These are phyloP conservation scores for Microthyrium microscopicum DNA, from an alignment of 2,329 filamentous ascomycete genomes.

Conservation along the genomic window DNA sequence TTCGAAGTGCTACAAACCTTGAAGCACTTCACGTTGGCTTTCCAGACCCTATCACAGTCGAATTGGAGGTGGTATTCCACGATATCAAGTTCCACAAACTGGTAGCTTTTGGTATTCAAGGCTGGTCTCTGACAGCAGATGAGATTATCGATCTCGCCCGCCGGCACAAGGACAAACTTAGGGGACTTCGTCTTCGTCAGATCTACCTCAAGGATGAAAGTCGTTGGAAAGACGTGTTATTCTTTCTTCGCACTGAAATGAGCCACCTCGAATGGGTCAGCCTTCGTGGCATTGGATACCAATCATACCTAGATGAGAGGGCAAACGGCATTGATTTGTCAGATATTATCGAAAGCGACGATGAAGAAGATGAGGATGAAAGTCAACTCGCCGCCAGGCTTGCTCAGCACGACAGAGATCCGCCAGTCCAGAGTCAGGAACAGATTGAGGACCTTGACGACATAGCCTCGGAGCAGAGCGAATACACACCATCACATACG, in stretches of 20 bases:
- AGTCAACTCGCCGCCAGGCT: too few relatives aligned
- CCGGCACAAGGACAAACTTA: constrained; percentile 39
- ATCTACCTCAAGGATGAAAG: constrained; percentile 44
- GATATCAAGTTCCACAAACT: constrained; percentile 43
- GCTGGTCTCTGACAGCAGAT: constrained; percentile 42
- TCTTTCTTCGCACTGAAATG: constrained; percentile 39
- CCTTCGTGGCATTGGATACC: constrained; percentile 45
- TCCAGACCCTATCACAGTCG: constrained; percentile 39
- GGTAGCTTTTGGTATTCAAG: constrained; percentile 46
- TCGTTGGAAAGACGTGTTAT: constrained; percentile 43
- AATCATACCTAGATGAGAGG: constrained; percentile 36
- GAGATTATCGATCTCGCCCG: constrained; percentile 43
- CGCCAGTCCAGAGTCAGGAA: too few relatives aligned
- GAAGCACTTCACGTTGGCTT: constrained; percentile 49
- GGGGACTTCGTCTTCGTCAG: constrained; percentile 41
- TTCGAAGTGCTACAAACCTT: constrained; percentile 42
- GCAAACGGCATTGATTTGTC: too few relatives aligned
- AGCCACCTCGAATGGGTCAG: constrained; percentile 43
- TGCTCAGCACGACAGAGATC: too few relatives aligned
- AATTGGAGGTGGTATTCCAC: constrained; percentile 46
- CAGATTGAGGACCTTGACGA: too few relatives aligned
- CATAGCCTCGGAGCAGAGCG: too few relatives aligned
- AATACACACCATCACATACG: too few relatives aligned
- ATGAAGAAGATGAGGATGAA: too few relatives aligned
- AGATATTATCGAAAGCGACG: too few relatives aligned